Base-by-base conservation (phyloP, 495 filamentous ascomycete species). In the Hypoxylon crocopeplum region DNA sequence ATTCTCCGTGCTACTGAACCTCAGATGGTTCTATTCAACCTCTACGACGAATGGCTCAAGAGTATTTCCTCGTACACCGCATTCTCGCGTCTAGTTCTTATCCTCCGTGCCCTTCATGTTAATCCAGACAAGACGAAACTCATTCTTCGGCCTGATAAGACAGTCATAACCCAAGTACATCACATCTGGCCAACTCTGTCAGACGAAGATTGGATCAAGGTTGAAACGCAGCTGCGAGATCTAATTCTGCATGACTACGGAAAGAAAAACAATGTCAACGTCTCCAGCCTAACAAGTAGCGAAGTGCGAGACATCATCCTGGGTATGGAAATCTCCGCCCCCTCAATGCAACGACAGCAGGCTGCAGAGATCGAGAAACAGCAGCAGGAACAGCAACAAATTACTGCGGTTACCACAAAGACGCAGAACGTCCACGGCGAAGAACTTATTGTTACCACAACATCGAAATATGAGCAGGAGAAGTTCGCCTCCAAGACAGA, bases 231-330 rank as follows among this genome's bases (percentile, higher is more conserved):
- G 69, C 77, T 99, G 44, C 86, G 95, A 64, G 95, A 99, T 81
- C 75, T 99, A 48, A 98, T 99, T 61, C 72, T 99, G 52, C 97
- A 97, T 55, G 94, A 99, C 71, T 99, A 99, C 66, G 95, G 95
- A 66, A 98, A 98, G 85, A 98, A 98, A 82, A 99, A 98, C 75
- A 97, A 98, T 64, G 95, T 99, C 77, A 98, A 97, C 69, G 93
- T 93, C 17, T 94, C 95, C 13, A 95, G 90, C 67, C 82, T 99
- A 75, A 99, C 95, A 0, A 96, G 86, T 63, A 95, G 87, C 64
- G 95, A 99, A 83, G 93, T 99, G 33, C 86, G 95, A 48, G 95
- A 99, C 70, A 99, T 99, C 67, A 99, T 99, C 65, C 79, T 99
- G 56, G 95, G 95, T 82, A 99, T 99, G 95, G 95, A 99, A 74